phyloP scores from a whole-genome alignment of 805 yeast species.

The Lipomyces sp. region DNA sequence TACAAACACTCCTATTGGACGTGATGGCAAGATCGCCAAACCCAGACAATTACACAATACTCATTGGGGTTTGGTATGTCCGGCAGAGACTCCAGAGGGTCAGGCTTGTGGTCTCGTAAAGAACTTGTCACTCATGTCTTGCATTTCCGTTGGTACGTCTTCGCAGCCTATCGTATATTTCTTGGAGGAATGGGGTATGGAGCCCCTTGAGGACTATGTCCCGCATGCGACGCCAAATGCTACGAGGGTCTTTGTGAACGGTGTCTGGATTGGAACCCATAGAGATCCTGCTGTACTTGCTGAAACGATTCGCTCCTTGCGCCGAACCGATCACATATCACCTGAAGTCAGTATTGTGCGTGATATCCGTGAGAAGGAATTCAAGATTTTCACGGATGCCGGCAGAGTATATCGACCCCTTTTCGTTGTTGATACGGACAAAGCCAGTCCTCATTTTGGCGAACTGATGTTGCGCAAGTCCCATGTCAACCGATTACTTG shows the following conservation, averaged over 20 bases:
- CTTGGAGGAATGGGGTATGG: constrained; percentile 99
- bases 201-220: constrained; percentile 92
- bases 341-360: constrained; percentile 96
- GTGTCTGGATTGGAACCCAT: constrained; percentile 99
- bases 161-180: constrained; percentile 91
- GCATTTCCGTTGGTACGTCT: constrained; percentile 97
- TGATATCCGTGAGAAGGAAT: constrained; percentile 95
- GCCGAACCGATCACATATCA: constrained; percentile 94
- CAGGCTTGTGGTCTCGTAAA: constrained; percentile 99
- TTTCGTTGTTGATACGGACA: constrained; percentile 84
- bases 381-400: constrained; percentile 95
- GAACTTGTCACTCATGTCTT: constrained; percentile 93
- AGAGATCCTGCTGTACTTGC: constrained; percentile 93
- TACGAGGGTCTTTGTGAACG: constrained; percentile 93
- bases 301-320: constrained; percentile 84
- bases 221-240: constrained; percentile 91
- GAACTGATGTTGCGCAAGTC: constrained; percentile 84
- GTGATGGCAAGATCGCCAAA: constrained; percentile 98
- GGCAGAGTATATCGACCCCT: constrained; percentile 98
- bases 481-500: constrained; percentile 72
- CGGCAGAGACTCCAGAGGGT: constrained; percentile 99
- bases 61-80: constrained; percentile 99
- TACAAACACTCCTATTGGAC: constrained; percentile 98
- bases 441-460: constrained; percentile 56
- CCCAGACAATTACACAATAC: constrained; percentile 99